These are phyloP conservation scores for Kwoniella sp. DNA, from an alignment of 768 basidiomycete species.

Conservation along the genomic window DNA sequence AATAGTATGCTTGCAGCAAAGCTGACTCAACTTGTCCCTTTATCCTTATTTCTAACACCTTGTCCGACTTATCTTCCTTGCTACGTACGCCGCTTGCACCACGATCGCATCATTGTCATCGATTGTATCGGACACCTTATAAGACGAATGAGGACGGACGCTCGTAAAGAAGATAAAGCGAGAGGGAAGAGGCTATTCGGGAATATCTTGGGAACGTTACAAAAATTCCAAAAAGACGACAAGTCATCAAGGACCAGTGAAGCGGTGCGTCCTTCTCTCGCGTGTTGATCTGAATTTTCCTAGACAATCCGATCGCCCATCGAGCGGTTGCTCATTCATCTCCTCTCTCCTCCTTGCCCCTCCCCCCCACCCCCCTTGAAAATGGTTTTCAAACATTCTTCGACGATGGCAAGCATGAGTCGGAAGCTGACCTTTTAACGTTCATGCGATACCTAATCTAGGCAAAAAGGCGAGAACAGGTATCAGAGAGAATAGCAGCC, in stretches of 20 bases:
- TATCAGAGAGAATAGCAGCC: conserved; percentile 43
- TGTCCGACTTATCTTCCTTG: no score
- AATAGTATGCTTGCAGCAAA: no score
- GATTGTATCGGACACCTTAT: neutral
- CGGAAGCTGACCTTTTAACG: no score
- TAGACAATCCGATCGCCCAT: no score
- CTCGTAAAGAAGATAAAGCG: conserved; percentile 48
- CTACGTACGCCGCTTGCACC: no score
- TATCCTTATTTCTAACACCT: no score
- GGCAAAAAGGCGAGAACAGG: conserved; percentile 51
- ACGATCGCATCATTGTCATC: no score
- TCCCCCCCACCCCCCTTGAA: no score
- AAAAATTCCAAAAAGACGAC: conserved; percentile 54
- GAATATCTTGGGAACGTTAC: conserved; percentile 53
- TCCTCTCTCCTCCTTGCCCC: no score
- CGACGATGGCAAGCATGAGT: no score
- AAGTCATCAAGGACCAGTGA: conserved; percentile 44
- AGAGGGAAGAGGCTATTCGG: conserved; percentile 52
- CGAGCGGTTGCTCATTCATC: neutral
- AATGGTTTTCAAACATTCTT: no score
- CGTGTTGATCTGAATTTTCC: neutral
- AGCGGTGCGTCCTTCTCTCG: conserved; percentile 36
- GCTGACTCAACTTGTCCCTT: no score
- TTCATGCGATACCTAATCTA: conserved; percentile 5
- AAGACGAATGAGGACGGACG: conserved; percentile 46